Base-by-base conservation (phyloP, 352 stramenopile genomes). In the Saprolegnia diclina region DNA sequence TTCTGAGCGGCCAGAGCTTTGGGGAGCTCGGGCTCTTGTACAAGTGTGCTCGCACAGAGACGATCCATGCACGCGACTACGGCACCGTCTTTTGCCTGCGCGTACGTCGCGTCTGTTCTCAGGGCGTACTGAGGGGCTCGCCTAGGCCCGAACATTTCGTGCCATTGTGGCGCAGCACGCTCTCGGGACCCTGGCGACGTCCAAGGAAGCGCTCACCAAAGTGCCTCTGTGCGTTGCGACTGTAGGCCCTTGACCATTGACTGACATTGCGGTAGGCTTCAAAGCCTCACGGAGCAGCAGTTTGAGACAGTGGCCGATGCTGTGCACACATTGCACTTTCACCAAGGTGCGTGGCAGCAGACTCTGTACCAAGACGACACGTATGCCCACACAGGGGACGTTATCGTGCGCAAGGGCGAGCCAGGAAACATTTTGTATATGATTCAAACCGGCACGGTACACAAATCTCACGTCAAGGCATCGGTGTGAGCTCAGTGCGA, bases 371-470 rank as follows among this genome's bases (percentile, higher is more conserved):
- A 56, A 78, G 32, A 50, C 46, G 48, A 38, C 73, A 16, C 73
- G n/a, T 56, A 10, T n/a, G 73, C 64, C 37, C 21, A 66, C 5
- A 71, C 70, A 42, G 83, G 81, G 0, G 81, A 88, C 46, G 78
- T 88, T 10, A 92, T 95, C 57, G 78, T 95, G 19, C 76, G 80
- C 62, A 89, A 94, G 45, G 87, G 86, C 10, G 87, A 93, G 54
- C 72, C 72, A 16, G 83, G 84, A 0, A 78, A 83, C 40, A 81
- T 86, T 5, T 76, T 95, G 65, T 95, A 93, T 75, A 92, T 95
- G 75, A 86, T 95, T 29, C 77, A 91, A 55, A 65, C 63, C 0
- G 87, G 87, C 29, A 79, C 81, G 10, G 80, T 69, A 67, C 40
- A 50, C 2, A 50, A 18, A 13, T 13, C 35, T 9, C 13, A 19